phyloP scores from a whole-genome alignment of 2,329 filamentous ascomycete species.

The Diplocarpon mali region DNA sequence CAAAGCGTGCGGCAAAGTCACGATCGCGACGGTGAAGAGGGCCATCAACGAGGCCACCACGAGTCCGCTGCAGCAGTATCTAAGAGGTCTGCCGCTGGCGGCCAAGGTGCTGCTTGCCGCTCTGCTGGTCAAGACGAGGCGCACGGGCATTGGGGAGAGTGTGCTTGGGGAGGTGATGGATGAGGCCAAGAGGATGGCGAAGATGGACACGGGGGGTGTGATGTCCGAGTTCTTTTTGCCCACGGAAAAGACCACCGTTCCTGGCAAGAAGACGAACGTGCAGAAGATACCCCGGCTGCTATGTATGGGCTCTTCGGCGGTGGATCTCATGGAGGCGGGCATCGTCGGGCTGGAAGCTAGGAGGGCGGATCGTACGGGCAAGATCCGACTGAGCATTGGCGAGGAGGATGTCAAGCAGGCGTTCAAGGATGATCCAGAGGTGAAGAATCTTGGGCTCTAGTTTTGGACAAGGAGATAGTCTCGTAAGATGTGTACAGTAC shows the following conservation, averaged over 20 bases:
- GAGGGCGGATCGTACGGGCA: constrained; percentile 74
- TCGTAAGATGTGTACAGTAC: not conserved
- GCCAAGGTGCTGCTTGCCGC: constrained; percentile 81
- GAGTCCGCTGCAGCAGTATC: constrained; percentile 80
- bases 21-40: constrained; percentile 84
- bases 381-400: constrained; percentile 73
- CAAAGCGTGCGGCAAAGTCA: constrained; percentile 49
- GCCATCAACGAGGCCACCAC: constrained; percentile 93
- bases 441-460: constrained; percentile 42
- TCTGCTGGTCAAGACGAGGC: constrained; percentile 63
- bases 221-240: constrained; percentile 45
- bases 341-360: constrained; percentile 75
- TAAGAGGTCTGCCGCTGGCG: constrained; percentile 69
- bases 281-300: constrained; percentile 35
- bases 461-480: not conserved
- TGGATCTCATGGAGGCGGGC: constrained; percentile 78
- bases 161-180: constrained; percentile 83
- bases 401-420: constrained; percentile 87
- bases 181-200: constrained; percentile 62
- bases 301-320: constrained; percentile 60
- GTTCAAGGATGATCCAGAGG: constrained; percentile 77
- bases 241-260: constrained; percentile 7
- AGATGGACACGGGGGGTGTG: constrained; percentile 46
- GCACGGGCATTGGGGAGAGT: constrained; percentile 79
- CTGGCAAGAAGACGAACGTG: not conserved